Evolutionary conservation across 2,329 filamentous ascomycete species (phyloP).

Genomic region (Paraconiothyrium sp.): DNA sequence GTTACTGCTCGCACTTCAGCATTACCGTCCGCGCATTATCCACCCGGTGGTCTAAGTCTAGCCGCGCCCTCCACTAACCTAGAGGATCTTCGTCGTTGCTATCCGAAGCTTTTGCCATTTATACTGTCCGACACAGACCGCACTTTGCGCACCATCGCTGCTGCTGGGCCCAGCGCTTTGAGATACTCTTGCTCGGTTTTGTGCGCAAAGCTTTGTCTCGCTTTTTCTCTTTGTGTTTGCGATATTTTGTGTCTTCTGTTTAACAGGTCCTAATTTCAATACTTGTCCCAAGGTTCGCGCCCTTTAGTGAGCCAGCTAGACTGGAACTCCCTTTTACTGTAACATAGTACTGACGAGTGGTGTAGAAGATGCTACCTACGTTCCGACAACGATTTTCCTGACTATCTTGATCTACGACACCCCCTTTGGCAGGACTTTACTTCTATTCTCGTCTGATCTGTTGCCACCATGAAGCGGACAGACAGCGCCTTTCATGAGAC

Average conservation of each 20-base stretch:
- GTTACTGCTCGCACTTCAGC: conserved; percentile 18
- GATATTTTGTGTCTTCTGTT: background rate
- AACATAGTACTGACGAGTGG: conserved; percentile 4
- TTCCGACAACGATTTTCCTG: conserved; percentile 1
- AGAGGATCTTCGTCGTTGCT: conserved; percentile 17
- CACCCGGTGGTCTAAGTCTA: conserved; percentile 20
- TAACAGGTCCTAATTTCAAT: background rate
- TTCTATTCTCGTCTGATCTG: conserved; percentile 22
- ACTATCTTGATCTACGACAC: conserved; percentile 3
- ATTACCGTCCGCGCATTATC: conserved; percentile 20
- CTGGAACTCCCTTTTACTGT: conserved; percentile 2
- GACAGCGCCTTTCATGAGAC: conserved; percentile 46
- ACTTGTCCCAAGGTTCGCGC: conserved; percentile 7
- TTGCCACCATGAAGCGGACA: conserved; percentile 43
- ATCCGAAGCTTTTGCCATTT: conserved; percentile 13
- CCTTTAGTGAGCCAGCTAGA: conserved; percentile 8
- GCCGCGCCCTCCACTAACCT: conserved; percentile 11
- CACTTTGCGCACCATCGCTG: conserved; percentile 20
- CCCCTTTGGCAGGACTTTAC: background rate
- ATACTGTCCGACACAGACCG: conserved; percentile 17
- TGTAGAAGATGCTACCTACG: conserved; percentile 5
- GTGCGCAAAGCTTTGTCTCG: background rate
- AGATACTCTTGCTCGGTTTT: conserved; percentile 12
- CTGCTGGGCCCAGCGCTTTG: conserved; percentile 24
- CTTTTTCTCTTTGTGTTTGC: conserved; percentile 1